phyloP scores from a whole-genome alignment of 2,329 filamentous ascomycete genomes.

The Penicillium freii region DNA sequence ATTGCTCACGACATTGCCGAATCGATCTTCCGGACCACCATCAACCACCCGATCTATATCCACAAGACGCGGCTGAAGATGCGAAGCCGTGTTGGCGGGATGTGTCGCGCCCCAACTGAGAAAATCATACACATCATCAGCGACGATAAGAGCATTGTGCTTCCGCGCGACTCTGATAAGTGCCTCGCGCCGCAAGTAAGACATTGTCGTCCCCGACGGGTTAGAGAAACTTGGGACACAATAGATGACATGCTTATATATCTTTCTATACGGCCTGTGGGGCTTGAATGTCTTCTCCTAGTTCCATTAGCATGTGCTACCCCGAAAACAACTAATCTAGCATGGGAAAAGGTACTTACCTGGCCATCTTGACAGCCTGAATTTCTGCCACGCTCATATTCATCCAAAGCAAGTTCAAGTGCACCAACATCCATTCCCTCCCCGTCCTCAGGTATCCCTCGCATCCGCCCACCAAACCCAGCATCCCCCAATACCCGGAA shows the following conservation, averaged over 20 bases:
- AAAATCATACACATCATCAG: conserved; percentile 89
- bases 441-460: conserved; percentile 70
- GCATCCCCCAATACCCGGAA: conserved; percentile 77
- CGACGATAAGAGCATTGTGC: conserved; percentile 72
- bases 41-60: conserved; percentile 70
- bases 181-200: conserved; percentile 52
- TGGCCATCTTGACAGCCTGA: not conserved
- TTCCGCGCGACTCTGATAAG: conserved; percentile 70
- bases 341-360: not conserved
- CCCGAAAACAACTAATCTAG: not conserved
- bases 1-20: conserved; percentile 78
- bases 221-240: conserved; percentile 24
- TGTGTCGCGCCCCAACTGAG: conserved; percentile 61
- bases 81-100: not conserved
- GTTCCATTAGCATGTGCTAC: conserved; percentile 52
- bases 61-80: conserved; percentile 63
- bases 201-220: conserved; percentile 19
- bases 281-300: conserved; percentile 11
- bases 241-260: conserved; percentile 24
- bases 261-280: conserved; percentile 11
- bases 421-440: conserved; percentile 69
- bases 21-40: conserved; percentile 56
- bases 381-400: conserved; percentile 39
- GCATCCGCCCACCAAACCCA: conserved; percentile 64
- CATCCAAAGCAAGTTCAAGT: conserved; percentile 51